Evolutionary conservation across 441 rosid species (phyloP), one percentile per base, ranked within the genome.

Genomic region (Corymbia calophylla): DNA sequence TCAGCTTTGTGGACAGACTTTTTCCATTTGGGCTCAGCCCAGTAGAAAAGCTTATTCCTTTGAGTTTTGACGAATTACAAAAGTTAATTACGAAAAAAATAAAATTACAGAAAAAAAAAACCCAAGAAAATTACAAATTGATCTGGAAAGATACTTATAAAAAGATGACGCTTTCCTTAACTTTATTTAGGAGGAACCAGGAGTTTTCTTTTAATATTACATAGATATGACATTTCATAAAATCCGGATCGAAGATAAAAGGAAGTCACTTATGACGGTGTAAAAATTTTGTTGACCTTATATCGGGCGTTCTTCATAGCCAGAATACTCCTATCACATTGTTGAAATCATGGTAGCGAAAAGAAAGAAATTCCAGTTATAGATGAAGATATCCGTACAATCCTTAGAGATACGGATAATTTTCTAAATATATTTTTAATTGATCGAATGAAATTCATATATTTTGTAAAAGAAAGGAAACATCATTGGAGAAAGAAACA

Each of bases 251-350:
- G 11, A 73, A 73, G 47, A 68, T 31, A 17, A 16, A n/a, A 14
- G 17, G 21, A n/a, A 64, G 9, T n/a, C 18, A 19, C 73, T 64
- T 15, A 19, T 64, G 32, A 21, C 21, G 17, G 51, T 39, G 16
- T 73, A 9, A 6, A 6, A 11, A 39, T 73, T 39, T 11, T 9
- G 5, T 73, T 21, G 25, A 23, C 29, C 51, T 39, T 39, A 39
- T 32, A 18, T 73, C 3, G 3, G 9, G 18, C 12, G 18, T 3
- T 77, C 18, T 25, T 44, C 0, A 4, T 0, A 0, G 84, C n/a
- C 1, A 8, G 44, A 39, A 77, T 44, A 44, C 15, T 39, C n/a
- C 9, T 0, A 6, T 44, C n/a, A 23, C 29, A 44, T 77, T 21
- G 7, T 77, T 1, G 5, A 19, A 77, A 77, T 77, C 84, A 23